Evolutionary conservation across 2,329 filamentous ascomycete genomes (phyloP).

Genomic region (Apiospora rasikravindrae): DNA sequence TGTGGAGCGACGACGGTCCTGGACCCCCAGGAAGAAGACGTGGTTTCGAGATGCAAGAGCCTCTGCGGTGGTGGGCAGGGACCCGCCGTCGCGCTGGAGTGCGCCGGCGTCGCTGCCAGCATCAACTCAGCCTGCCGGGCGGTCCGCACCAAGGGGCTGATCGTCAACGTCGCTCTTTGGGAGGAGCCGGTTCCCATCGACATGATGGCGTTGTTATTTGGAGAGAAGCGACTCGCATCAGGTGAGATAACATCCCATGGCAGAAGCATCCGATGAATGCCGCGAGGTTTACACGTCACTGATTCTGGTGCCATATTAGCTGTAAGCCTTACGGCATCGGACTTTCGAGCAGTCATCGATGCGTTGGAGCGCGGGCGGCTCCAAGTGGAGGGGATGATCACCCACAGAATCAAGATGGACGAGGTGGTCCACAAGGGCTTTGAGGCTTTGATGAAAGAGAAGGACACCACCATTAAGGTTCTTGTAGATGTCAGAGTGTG

Average conservation of each 20-base stretch:
- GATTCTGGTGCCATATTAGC: constrained; percentile 21
- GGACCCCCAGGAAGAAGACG: constrained; percentile 56
- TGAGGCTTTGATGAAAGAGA: constrained; percentile 60
- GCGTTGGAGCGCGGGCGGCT: constrained; percentile 54
- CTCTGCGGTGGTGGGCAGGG: constrained; percentile 55
- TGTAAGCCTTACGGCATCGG: constrained; percentile 44
- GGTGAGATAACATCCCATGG: constrained; percentile 23
- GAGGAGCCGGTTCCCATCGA: constrained; percentile 59
- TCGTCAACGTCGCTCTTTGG: constrained; percentile 71
- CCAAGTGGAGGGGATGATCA: constrained; percentile 64
- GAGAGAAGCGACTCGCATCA: constrained; percentile 57
- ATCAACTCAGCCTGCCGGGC: constrained; percentile 51
- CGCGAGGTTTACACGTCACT: background rate
- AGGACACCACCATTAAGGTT: constrained; percentile 68
- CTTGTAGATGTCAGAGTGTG: constrained; percentile 49
- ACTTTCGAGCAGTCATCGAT: constrained; percentile 63
- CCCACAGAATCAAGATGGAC: constrained; percentile 59
- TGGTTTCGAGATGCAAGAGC: constrained; percentile 50
- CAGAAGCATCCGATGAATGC: background rate
- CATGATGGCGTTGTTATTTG: constrained; percentile 58
- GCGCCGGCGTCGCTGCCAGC: constrained; percentile 63
- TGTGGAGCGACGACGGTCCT: constrained; percentile 62
- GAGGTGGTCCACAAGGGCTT: constrained; percentile 63
- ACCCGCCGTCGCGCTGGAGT: constrained; percentile 65
- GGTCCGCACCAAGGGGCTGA: constrained; percentile 57